A percentile compares a stretch with the other conserved stretches of the same genome.
These are phyloP conservation scores for Macaranga tanarius DNA, from an alignment of 441 rosid species.

Conservation along the genomic window DNA sequence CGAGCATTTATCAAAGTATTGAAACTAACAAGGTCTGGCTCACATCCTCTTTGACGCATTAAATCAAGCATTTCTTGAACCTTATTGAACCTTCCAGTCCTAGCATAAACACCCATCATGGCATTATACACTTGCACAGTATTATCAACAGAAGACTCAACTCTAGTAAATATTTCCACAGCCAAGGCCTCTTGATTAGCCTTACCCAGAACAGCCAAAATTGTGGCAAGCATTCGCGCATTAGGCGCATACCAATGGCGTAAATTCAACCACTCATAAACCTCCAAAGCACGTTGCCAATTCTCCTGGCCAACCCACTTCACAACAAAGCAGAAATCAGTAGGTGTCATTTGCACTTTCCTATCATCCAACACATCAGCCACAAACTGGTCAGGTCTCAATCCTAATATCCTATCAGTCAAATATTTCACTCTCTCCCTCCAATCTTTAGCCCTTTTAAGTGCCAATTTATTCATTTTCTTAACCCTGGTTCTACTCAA, in stretches of 20 bases:
- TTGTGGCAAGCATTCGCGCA: slow-evolving; percentile 80
- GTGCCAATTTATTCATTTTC: slow-evolving; percentile 82
- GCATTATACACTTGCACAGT: slow-evolving; percentile 91
- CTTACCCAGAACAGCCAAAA: slow-evolving; percentile 79
- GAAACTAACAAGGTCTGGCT: slow-evolving; percentile 91
- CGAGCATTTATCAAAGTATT: slow-evolving; percentile 89
- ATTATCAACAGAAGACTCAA: slow-evolving; percentile 54
- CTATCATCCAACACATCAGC: slow-evolving; percentile 77
- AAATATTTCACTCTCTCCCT: slow-evolving; percentile 69
- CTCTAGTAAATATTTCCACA: slow-evolving; percentile 64
- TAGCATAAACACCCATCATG: slow-evolving; percentile 92
- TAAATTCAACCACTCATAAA: slow-evolving; percentile 91
- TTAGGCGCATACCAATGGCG: slow-evolving; percentile 81
- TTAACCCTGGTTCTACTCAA: slow-evolving; percentile 58
- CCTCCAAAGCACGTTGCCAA: slow-evolving; percentile 95
- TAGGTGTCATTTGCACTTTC: slow-evolving; percentile 85
- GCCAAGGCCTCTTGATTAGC: slow-evolving; percentile 82
- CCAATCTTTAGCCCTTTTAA: slow-evolving; percentile 88
- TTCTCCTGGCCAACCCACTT: slow-evolving; percentile 75
- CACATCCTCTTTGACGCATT: slow-evolving; percentile 77
- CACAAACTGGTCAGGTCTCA: slow-evolving; percentile 65
- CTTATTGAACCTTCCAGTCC: slow-evolving; percentile 62
- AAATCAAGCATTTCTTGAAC: slow-evolving; percentile 69
- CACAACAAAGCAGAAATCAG: slow-evolving; percentile 82
- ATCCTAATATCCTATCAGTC: slow-evolving; percentile 58